Conservation (phyloP, 179 eudicot genomes). For the Kewa caespitosa region DNA sequence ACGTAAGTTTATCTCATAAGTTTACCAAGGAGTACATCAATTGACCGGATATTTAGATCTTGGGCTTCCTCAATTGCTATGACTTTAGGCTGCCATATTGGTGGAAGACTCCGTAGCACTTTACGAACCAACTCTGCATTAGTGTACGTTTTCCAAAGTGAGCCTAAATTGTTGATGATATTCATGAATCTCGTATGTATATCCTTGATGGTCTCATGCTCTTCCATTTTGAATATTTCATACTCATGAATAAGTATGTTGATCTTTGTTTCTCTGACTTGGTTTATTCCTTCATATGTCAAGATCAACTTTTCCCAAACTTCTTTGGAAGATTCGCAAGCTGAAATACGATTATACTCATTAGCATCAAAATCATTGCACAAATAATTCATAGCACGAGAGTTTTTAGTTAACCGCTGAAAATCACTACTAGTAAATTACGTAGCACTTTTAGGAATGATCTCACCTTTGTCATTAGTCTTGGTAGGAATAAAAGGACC, state of each 20-base stretch:
- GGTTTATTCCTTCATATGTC: neutral
- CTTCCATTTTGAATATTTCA: neutral
- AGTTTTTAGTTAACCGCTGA: neutral
- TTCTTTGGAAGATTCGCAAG: neutral
- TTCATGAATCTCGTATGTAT: neutral
- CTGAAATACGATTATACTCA: neutral
- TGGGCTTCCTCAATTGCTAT: neutral
- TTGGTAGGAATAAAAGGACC: neutral
- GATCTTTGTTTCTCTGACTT: neutral
- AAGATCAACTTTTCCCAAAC: neutral
- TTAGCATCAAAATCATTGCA: neutral
- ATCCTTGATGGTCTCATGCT: neutral
- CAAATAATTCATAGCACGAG: neutral
- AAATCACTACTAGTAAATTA: neutral
- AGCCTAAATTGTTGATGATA: neutral
- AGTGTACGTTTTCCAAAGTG: neutral
- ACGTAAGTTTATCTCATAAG: neutral
- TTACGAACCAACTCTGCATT: neutral
- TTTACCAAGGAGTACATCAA: neutral
- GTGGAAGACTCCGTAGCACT: neutral
- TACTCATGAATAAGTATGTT: neutral
- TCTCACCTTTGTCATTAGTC: neutral
- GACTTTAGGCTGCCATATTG: neutral
- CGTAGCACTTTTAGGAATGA: neutral
- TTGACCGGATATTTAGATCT: neutral